A percentile compares a stretch with the other conserved stretches of the same genome.
phyloP scores from a whole-genome alignment of 345 rosid species.

The Brassica cretica region DNA sequence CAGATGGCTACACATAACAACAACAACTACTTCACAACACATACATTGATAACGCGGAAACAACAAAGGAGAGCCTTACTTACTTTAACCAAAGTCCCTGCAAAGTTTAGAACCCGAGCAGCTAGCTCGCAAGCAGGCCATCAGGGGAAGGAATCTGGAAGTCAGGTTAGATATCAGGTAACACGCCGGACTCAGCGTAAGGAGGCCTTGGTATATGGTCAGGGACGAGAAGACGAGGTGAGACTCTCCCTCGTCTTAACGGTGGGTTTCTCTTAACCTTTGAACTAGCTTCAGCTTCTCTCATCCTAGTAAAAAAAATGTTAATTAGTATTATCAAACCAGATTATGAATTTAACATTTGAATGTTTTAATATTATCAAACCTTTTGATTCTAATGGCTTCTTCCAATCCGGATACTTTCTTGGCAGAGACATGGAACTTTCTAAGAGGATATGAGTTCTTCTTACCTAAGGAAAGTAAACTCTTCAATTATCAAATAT shows the following conservation, averaged over 20 bases:
- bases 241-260: conserved; percentile 82
- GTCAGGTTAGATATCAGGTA: conserved; percentile 69
- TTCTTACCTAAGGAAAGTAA: conserved; percentile 39
- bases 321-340: too few relatives aligned
- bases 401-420: conserved; percentile 65
- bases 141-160: conserved; percentile 74
- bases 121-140: conserved; percentile 88
- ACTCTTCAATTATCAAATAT: not conserved
- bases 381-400: conserved; percentile 70
- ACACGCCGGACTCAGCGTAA: conserved; percentile 49
- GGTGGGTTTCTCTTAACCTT: conserved; percentile 59
- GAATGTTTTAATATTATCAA: too few relatives aligned
- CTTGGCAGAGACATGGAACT: conserved; percentile 49
- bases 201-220: conserved; percentile 81
- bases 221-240: conserved; percentile 76
- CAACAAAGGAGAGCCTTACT: not conserved
- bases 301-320: conserved; percentile 42
- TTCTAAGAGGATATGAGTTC: conserved; percentile 17
- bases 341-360: too few relatives aligned
- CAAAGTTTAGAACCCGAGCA: conserved; percentile 72
- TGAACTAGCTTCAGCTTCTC: conserved; percentile 48
- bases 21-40: conserved; percentile 9
- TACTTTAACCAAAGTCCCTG: conserved; percentile 86
- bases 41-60: not conserved
- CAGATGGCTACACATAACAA: conserved; percentile 63